These are phyloP conservation scores for Dothideomycetes sp. DNA, from an alignment of 2,329 filamentous ascomycete genomes.

Conservation along the genomic window DNA sequence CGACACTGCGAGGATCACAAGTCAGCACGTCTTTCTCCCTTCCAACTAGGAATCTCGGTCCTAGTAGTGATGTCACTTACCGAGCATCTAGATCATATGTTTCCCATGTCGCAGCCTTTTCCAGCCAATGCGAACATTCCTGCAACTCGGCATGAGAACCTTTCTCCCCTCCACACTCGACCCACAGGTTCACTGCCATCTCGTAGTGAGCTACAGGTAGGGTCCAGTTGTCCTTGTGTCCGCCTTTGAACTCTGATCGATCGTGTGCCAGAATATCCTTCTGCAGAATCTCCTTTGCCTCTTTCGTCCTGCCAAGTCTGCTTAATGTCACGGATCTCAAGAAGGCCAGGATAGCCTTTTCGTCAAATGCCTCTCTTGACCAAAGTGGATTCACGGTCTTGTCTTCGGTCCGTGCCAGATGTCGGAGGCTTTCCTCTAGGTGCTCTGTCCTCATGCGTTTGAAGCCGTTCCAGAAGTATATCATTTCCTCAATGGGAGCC, in stretches of 20 bases:
- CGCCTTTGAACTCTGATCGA: slow-evolving; percentile 43
- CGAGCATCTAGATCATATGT: slow-evolving; percentile 53
- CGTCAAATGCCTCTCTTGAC: slow-evolving; percentile 44
- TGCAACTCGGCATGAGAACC: slow-evolving; percentile 37
- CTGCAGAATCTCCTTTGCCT: slow-evolving; percentile 53
- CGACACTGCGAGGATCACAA: slow-evolving; percentile 32
- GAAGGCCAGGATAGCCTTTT: slow-evolving; percentile 54
- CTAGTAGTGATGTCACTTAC: too few species aligned
- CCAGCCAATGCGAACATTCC: slow-evolving; percentile 54
- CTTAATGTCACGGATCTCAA: slow-evolving; percentile 56
- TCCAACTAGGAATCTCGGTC: background rate
- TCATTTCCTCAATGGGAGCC: slow-evolving; percentile 79
- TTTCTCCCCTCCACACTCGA: slow-evolving; percentile 39
- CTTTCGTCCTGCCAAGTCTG: slow-evolving; percentile 44
- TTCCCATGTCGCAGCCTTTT: slow-evolving; percentile 61
- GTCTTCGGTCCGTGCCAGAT: slow-evolving; percentile 36
- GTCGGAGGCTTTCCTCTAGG: slow-evolving; percentile 44
- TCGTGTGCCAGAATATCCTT: slow-evolving; percentile 52
- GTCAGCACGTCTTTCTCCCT: background rate
- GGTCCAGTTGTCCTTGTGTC: slow-evolving; percentile 57
- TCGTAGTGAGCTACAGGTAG: slow-evolving; percentile 75
- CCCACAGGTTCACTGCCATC: slow-evolving; percentile 72
- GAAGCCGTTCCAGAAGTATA: slow-evolving; percentile 83
- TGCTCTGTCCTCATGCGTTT: slow-evolving; percentile 64
- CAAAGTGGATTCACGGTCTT: slow-evolving; percentile 45